phyloP scores from a whole-genome alignment of 2,329 filamentous ascomycete genomes.

The Lachnellula cervina region DNA sequence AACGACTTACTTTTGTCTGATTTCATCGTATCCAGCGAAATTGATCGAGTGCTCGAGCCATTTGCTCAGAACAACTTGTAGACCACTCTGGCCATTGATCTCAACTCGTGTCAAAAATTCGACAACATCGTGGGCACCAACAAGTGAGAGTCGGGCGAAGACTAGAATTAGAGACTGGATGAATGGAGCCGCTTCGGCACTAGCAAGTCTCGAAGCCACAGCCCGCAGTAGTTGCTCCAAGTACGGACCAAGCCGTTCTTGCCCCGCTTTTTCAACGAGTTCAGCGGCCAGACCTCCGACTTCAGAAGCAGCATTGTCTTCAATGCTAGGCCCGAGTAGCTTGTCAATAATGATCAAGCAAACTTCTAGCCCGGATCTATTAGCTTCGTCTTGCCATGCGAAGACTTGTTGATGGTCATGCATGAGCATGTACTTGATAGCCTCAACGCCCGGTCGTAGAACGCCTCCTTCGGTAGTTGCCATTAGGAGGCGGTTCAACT shows the following conservation, averaged over 20 bases:
- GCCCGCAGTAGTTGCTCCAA: constrained; percentile 83
- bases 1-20: constrained; percentile 79
- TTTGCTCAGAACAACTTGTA: constrained; percentile 85
- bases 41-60: constrained; percentile 97
- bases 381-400: constrained; percentile 73
- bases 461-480: constrained; percentile 82
- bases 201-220: constrained; percentile 78
- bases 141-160: constrained; percentile 83
- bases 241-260: constrained; percentile 85
- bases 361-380: constrained; percentile 80
- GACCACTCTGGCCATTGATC: constrained; percentile 73
- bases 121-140: constrained; percentile 82
- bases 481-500: constrained; percentile 77
- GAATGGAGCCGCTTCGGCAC: constrained; percentile 78
- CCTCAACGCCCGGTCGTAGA: constrained; percentile 77
- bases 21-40: constrained; percentile 98
- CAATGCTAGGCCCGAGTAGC: constrained; percentile 74
- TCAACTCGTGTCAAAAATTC: constrained; percentile 84
- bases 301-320: constrained; percentile 92
- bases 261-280: constrained; percentile 90
- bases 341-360: constrained; percentile 90
- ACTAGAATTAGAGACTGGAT: constrained; percentile 95
- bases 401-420: constrained; percentile 91
- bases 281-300: constrained; percentile 92
- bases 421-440: constrained; percentile 81